A percentile compares a stretch with the other conserved stretches of the same genome.
Conservation (phyloP, 1,139 yeast species). For the Pichia sp. region DNA sequence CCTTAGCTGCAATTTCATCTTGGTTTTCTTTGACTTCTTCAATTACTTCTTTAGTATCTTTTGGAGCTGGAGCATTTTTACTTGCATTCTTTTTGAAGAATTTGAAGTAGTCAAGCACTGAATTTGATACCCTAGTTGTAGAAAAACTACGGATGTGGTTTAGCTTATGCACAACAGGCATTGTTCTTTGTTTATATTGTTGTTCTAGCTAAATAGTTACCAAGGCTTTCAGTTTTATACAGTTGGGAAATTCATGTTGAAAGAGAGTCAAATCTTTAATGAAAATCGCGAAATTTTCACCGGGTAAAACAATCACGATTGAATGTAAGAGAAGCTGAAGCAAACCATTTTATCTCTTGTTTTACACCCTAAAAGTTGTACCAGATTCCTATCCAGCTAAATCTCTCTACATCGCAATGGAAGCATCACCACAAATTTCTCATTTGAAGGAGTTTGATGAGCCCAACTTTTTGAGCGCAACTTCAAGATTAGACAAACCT, state of each 20-base stretch:
- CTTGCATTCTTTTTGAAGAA: slow-evolving; percentile 23
- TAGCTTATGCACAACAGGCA: not conserved
- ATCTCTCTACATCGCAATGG: not conserved
- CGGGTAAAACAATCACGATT: too few relatives aligned
- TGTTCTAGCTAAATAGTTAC: too few relatives aligned
- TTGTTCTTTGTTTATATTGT: slow-evolving; percentile 1
- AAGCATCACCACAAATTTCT: slow-evolving; percentile 3
- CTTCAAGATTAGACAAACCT: slow-evolving; percentile 68
- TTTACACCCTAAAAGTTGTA: not conserved
- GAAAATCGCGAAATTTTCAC: too few relatives aligned
- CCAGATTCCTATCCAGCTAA: not conserved
- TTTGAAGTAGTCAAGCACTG: slow-evolving; percentile 28
- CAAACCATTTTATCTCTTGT: too few relatives aligned
- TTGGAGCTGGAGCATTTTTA: slow-evolving; percentile 12
- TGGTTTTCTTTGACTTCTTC: slow-evolving; percentile 20
- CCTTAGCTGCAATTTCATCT: slow-evolving; percentile 14
- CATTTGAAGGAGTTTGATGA: slow-evolving; percentile 41
- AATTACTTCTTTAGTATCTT: slow-evolving; percentile 26
- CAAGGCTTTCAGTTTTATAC: too few relatives aligned
- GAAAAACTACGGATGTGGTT: not conserved
- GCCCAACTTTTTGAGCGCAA: slow-evolving; percentile 47
- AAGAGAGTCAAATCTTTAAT: too few relatives aligned
- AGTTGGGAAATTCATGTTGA: slow-evolving; percentile 1
- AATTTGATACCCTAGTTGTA: slow-evolving; percentile 11
- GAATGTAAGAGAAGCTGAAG: too few relatives aligned